Percentiles rank a stretch among this genome's conserved stretches.
Conservation (phyloP, 1,139 yeast species). For the Hyphopichia pseudoburtonii region DNA sequence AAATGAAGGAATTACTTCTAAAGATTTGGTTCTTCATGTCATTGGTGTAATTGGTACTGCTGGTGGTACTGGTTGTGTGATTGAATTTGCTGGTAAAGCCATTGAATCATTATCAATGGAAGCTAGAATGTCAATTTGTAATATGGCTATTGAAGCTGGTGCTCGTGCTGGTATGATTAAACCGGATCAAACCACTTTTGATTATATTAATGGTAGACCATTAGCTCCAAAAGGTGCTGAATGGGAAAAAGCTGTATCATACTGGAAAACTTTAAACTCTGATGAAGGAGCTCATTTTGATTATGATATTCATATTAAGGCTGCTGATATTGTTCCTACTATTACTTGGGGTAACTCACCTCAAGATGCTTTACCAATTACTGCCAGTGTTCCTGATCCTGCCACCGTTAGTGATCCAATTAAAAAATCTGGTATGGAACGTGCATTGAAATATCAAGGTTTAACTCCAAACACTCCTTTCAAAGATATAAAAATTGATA, state of each 20-base stretch:
- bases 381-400: constrained; percentile 90
- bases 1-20: constrained; percentile 86
- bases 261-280: constrained; percentile 86
- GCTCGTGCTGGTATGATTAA: constrained; percentile 99
- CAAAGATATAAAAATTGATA: constrained; percentile 71
- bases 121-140: constrained; percentile 99
- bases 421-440: constrained; percentile 79
- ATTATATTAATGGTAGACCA: constrained; percentile 89
- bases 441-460: constrained; percentile 92
- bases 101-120: constrained; percentile 89
- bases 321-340: constrained; percentile 87
- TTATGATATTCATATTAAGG: constrained; percentile 75
- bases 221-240: constrained; percentile 89
- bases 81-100: constrained; percentile 96
- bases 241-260: constrained; percentile 90
- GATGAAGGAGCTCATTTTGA: constrained; percentile 92
- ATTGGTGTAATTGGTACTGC: constrained; percentile 98
- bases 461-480: constrained; percentile 80
- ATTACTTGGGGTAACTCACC: constrained; percentile 99
- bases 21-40: constrained; percentile 90
- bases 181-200: constrained; percentile 87
- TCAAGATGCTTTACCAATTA: constrained; percentile 95
- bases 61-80: constrained; percentile 97
- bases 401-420: constrained; percentile 67
- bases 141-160: constrained; percentile 98